Percentiles rank a stretch among this genome's conserved stretches.
Conservation (phyloP, 306 rosid species). For the Prunus mume region DNA sequence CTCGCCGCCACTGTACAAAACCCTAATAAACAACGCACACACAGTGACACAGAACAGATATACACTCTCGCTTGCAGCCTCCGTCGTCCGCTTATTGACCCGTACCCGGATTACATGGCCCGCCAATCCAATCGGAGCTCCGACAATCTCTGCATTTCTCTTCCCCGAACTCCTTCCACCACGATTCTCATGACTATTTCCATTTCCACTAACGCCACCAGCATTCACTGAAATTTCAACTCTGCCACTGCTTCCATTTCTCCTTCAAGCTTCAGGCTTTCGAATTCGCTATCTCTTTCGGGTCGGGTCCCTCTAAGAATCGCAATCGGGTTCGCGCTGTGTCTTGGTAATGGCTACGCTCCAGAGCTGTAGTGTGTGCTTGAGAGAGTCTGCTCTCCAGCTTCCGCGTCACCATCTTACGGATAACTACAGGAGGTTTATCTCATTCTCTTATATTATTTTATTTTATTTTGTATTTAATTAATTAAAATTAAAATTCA, state of each 20-base stretch:
- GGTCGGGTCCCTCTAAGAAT: background rate
- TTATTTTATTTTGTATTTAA: background rate
- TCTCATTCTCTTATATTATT: background rate
- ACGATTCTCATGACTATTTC: conserved; percentile 10
- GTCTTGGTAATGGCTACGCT: conserved; percentile 35
- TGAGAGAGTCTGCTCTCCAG: conserved; percentile 41
- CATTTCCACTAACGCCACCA: conserved; percentile 4
- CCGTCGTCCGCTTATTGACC: conserved; percentile 5
- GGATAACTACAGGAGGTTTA: conserved; percentile 41
- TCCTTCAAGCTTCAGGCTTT: background rate
- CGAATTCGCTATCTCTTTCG: background rate
- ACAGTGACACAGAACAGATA: too few relatives aligned
- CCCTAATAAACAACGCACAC: conserved; percentile 11
- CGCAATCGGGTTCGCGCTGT: background rate
- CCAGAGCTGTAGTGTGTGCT: conserved; percentile 40
- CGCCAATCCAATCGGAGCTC: background rate
- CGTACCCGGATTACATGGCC: conserved; percentile 18
- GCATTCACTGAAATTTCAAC: conserved; percentile 12
- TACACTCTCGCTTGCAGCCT: conserved; percentile 1
- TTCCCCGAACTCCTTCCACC: background rate
- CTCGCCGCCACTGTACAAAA: conserved; percentile 3
- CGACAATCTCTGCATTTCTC: background rate
- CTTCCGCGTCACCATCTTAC: conserved; percentile 37
- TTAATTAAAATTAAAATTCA: background rate
- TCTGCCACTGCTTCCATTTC: background rate